Evolutionary conservation across 306 rosid genomes (phyloP).

Genomic region (Cucurbita moschata): DNA sequence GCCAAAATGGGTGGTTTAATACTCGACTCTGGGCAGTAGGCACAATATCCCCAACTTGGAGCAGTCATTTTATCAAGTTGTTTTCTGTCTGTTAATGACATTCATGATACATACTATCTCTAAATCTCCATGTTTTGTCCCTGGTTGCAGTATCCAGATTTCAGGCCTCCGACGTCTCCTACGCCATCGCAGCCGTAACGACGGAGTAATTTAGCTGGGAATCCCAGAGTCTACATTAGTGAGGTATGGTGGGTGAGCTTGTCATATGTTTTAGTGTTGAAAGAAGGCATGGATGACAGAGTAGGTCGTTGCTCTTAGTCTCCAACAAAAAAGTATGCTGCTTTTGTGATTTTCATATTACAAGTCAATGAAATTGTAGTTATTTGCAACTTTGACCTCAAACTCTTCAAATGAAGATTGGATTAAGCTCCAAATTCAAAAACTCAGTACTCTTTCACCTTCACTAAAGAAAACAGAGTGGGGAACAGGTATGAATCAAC

Average conservation of each 20-base stretch:
- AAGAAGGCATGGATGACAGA: neutral
- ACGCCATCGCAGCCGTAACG: constrained; percentile 70
- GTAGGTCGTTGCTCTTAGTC: neutral
- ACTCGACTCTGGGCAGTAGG: too few relatives aligned
- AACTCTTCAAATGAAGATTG: neutral
- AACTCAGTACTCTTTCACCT: neutral
- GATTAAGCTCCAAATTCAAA: neutral
- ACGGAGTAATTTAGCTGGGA: neutral
- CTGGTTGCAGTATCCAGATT: constrained; percentile 83
- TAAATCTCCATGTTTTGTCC: neutral
- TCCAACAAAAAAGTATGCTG: neutral
- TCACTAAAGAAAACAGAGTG: neutral
- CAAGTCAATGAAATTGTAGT: neutral
- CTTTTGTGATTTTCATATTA: neutral
- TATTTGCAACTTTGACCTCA: neutral
- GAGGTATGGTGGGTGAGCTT: neutral
- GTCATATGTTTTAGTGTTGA: neutral
- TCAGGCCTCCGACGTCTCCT: constrained; percentile 95
- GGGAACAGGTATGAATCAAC: neutral
- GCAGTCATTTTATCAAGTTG: neutral
- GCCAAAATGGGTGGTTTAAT: too few relatives aligned
- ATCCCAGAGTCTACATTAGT: neutral
- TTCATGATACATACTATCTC: neutral
- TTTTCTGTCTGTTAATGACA: neutral
- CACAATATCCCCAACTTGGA: too few relatives aligned